Evolutionary conservation across 345 rosid species (phyloP), one percentile per base, ranked within the genome.

Genomic region (Aegle marmelos): DNA sequence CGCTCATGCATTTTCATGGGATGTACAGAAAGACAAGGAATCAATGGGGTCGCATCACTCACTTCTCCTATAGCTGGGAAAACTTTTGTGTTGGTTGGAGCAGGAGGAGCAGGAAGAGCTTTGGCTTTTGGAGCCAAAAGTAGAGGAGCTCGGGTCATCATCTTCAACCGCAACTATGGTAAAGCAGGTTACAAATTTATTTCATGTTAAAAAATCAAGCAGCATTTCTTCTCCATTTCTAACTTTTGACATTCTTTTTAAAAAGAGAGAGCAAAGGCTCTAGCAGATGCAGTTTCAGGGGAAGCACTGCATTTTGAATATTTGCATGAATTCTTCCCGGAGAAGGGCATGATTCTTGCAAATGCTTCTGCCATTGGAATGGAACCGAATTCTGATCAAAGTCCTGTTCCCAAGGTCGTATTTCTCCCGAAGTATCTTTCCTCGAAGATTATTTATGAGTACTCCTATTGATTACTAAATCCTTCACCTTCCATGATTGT

Each of bases 71-170:
- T 83, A 34, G 69, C 68, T 8, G 83, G 86, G 63, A 79, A 74
- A 80, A 79, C 45, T 58, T 80, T 83, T 53, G 83, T 80, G 62
- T 61, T 83, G 63, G 65, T 80, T 39, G 83, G 86, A 73, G 83
- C 86, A 14, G 83, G 86, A 41, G 86, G 83, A 25, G 83, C 86
- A 27, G 86, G 86, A 72, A 77, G 79, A 73, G 83, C 83, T 24
- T 58, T 83, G 37, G 86, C 86, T 36, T 79, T 83, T 63, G 86
- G 83, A 24, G 86, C 83, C 61, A 79, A 62, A 80, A 68, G 36
- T 9, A 67, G 75, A 63, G 86, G 83, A 0, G 83, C 79, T 48
- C 72, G 79, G 27, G 80, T 80, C 31, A 66, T 80, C 68, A 69
- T 83, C 34, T 83, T 83, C 45, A 80, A 83, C 79, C 76, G 83